Conservation (phyloP, 2,329 filamentous ascomycete species). For the Colletotrichum caudatum region DNA sequence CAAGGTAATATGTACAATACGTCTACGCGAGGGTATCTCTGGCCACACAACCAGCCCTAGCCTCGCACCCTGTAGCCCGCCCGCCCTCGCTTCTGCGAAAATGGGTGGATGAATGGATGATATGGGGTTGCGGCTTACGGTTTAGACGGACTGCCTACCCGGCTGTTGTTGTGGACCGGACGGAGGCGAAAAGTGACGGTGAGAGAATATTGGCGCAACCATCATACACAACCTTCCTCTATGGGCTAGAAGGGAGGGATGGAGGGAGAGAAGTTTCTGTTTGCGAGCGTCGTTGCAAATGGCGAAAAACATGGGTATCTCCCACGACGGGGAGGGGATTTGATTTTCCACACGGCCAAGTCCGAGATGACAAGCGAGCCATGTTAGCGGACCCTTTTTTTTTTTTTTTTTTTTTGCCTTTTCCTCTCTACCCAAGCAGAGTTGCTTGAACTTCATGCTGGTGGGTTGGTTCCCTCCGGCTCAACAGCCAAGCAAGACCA, state of each 20-base stretch:
- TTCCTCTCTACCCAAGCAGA: not conserved
- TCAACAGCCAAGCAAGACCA: not conserved
- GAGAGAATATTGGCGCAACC: not conserved
- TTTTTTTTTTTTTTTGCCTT: no score
- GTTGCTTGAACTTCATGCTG: conserved; percentile 3
- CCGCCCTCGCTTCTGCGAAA: conserved; percentile 1
- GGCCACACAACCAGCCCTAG: conserved; percentile 24
- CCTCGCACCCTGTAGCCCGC: conserved; percentile 4
- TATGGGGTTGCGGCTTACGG: not conserved
- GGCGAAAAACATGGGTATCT: not conserved
- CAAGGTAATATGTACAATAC: not conserved
- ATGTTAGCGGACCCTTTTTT: not conserved
- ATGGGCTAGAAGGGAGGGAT: not conserved
- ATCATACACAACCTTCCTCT: not conserved
- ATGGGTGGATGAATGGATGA: conserved; percentile 1
- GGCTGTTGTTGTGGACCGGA: not conserved
- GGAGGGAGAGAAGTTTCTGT: not conserved
- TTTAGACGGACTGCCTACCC: not conserved
- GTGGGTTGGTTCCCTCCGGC: conserved; percentile 14
- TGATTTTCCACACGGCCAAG: not conserved
- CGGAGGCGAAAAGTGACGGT: not conserved
- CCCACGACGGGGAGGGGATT: not conserved
- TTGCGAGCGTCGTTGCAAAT: not conserved
- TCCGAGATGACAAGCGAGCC: not conserved
- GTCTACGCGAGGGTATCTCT: conserved; percentile 5